A percentile compares a stretch with the other conserved stretches of the same genome.
These are phyloP conservation scores for Pseudogymnoascus sp. DNA, from an alignment of 2,329 filamentous ascomycete genomes.

Conservation along the genomic window DNA sequence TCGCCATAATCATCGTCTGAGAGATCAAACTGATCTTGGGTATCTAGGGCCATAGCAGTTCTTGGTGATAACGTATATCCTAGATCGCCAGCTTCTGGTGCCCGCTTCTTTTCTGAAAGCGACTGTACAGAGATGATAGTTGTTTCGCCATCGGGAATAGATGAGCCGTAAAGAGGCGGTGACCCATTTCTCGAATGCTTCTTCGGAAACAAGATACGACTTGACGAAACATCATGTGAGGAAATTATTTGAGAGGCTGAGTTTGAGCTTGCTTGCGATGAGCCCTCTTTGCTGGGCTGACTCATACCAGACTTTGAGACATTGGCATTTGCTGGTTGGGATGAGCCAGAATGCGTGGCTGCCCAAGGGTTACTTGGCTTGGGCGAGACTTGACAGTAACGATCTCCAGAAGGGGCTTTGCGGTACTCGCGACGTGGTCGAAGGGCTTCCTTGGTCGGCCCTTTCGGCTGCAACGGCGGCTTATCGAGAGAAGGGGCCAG, in stretches of 20 bases:
- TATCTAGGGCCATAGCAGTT: neutral
- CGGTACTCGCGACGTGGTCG: neutral
- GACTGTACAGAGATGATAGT: neutral
- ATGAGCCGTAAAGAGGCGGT: neutral
- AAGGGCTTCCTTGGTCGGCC: neutral
- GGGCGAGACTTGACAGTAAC: neutral
- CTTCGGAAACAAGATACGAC: neutral
- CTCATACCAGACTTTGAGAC: neutral
- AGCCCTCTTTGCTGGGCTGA: neutral
- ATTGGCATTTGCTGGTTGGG: neutral
- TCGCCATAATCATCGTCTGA: neutral
- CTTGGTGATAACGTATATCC: neutral
- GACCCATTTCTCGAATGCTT: neutral
- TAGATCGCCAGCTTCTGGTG: neutral
- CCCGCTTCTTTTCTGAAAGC: neutral
- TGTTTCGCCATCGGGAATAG: neutral
- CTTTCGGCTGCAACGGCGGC: neutral
- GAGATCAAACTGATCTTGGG: neutral
- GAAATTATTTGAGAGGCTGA: neutral
- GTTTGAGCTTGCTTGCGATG: conserved; percentile 1
- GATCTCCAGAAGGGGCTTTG: neutral
- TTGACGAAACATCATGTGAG: neutral
- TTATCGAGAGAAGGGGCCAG: conserved; percentile 19
- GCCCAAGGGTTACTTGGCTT: neutral
- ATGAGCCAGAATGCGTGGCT: neutral